Base-by-base conservation (phyloP, 176 grass and related monocot species). In the Ananas comosus region DNA sequence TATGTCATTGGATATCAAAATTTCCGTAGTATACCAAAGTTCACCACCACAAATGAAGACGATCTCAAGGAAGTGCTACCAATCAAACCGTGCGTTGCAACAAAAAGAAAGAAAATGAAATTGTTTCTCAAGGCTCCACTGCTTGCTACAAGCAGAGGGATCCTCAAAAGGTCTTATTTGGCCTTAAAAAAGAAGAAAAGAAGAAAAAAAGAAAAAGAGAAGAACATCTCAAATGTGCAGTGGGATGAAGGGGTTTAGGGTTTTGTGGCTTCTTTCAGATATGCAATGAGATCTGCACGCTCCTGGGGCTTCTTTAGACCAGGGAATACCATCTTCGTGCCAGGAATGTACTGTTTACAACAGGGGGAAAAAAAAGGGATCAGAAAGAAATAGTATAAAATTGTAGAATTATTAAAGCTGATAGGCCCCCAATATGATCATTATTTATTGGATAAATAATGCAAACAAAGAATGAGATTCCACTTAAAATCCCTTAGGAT, bases 291-390 rank as follows among this genome's bases (percentile, higher is more conserved):
- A 72, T 91, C 75, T 3, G 81, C 67, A 54, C 88, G 88, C 64
- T 91, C 88, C 69, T 88, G 82, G 12, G 85, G 88, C 63, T 88
- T 91, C 81, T 91, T 91, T 68, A 91, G 81, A 51, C 88, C 88
- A 16, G 88, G 85, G 71, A 91, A 91, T 8, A 91, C 88, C 88
- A 91, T 91, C 78, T 87, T 91, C 1, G 88, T 91, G 16, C 85
- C 81, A 21, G 88, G 85, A 57, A 91, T 91, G 80, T 91, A 91
- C 78, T 87, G 80, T 74, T 51, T 22, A 8, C 19, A 22, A 5
- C 24, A 72, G 18, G 25, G 25, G 2, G 2, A 64, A 73, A 50
- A 6, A 12, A 27, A 47, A 51, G 33, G 28, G 12, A 75, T 16
- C 9, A 51, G 3, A 10, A 61, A 4, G 9, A 8, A 19, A 2